These are phyloP conservation scores for Nannochloris sp. DNA, from an alignment of 139 green algal genomes.

Conservation along the genomic window DNA sequence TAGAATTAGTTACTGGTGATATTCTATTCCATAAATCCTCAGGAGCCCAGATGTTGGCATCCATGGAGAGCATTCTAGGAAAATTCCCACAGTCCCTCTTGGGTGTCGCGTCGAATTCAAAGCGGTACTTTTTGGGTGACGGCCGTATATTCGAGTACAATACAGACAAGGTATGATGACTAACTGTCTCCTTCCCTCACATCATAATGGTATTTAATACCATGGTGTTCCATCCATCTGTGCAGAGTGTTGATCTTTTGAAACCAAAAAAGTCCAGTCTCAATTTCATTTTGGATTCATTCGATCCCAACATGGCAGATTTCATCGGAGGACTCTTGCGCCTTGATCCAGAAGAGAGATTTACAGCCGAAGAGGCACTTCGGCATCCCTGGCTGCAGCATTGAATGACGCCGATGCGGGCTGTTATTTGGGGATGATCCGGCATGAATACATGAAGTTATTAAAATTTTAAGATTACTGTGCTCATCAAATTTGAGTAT, in stretches of 20 bases:
- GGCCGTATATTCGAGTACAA: conserved; percentile 61
- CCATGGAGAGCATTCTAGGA: conserved; percentile 81
- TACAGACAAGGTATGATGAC: neutral
- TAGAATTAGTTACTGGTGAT: conserved; percentile 81
- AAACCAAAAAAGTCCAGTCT: conserved; percentile 59
- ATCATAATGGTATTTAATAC: neutral
- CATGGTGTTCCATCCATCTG: conserved; percentile 20
- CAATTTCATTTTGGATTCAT: conserved; percentile 36
- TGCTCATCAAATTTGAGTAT: no score
- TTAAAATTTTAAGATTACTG: no score
- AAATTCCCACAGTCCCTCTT: conserved; percentile 45
- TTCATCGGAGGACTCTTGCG: conserved; percentile 61
- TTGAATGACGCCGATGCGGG: conserved; percentile 9
- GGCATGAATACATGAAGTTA: no score
- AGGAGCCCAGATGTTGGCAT: conserved; percentile 73
- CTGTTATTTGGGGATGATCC: no score
- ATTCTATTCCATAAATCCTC: conserved; percentile 86
- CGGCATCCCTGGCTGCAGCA: conserved; percentile 69
- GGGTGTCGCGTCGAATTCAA: conserved; percentile 57
- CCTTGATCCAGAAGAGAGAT: conserved; percentile 51
- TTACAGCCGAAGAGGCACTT: conserved; percentile 57
- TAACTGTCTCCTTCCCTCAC: neutral
- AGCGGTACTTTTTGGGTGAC: conserved; percentile 74
- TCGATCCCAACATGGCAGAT: conserved; percentile 53
- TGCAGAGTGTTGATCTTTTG: conserved; percentile 49